A percentile compares a stretch with the other conserved stretches of the same genome.
Conservation (phyloP, 306 rosid species). For the Medicago ruthenica region DNA sequence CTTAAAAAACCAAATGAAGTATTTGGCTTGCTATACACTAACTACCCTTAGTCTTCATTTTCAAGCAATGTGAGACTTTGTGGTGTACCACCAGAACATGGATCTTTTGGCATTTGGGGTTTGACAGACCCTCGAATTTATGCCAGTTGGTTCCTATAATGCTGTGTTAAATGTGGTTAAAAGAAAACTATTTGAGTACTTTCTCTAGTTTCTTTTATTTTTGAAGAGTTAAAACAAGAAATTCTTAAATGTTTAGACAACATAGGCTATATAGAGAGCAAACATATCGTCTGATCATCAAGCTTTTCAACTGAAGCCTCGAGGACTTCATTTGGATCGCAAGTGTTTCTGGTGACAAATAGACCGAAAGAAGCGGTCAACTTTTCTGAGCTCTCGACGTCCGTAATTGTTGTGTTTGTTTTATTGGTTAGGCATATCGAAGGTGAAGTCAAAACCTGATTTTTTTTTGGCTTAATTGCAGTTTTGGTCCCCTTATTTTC, state of each 20-base stretch:
- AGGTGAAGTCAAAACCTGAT: constrained; percentile 92
- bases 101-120: too few relatives aligned
- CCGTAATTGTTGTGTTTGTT: constrained; percentile 89
- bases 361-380: constrained; percentile 93
- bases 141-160: neutral
- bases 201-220: constrained; percentile 10
- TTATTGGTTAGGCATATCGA: constrained; percentile 89
- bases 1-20: too few relatives aligned
- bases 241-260: neutral
- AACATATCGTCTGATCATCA: constrained; percentile 78
- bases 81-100: too few relatives aligned
- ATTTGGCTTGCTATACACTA: too few relatives aligned
- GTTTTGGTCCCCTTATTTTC: too few relatives aligned
- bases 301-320: constrained; percentile 80
- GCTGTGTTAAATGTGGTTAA: too few relatives aligned
- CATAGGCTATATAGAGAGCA: constrained; percentile 18
- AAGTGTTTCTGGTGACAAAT: constrained; percentile 86
- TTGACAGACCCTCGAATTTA: too few relatives aligned
- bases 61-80: too few relatives aligned
- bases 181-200: constrained; percentile 11
- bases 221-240: constrained; percentile 1
- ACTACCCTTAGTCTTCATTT: too few relatives aligned
- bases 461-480: too few relatives aligned
- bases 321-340: constrained; percentile 86
- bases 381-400: constrained; percentile 86